Evolutionary conservation across 441 rosid species (phyloP).

Genomic region (Erodium trifolium): DNA sequence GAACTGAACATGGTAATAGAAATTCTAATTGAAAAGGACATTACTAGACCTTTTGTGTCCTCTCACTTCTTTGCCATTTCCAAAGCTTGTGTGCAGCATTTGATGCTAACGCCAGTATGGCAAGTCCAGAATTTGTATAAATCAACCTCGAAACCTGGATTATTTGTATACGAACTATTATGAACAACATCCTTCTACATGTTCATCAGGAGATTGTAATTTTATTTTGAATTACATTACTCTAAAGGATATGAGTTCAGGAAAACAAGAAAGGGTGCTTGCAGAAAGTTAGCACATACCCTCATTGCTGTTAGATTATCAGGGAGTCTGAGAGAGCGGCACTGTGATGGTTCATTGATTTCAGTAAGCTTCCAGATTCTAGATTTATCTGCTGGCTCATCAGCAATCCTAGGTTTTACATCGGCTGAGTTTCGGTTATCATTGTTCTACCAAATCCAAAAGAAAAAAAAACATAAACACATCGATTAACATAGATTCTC

Average conservation of each 20-base stretch:
- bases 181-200: neutral
- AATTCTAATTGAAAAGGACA: neutral
- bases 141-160: constrained; percentile 66
- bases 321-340: constrained; percentile 66
- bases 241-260: neutral
- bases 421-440: constrained; percentile 49
- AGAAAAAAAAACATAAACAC: constrained; percentile 15
- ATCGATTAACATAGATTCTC: neutral
- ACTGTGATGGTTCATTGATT: constrained; percentile 68
- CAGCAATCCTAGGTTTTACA: constrained; percentile 60
- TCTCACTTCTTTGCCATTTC: constrained; percentile 74
- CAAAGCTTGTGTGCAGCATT: constrained; percentile 84
- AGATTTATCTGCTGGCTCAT: constrained; percentile 55
- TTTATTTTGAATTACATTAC: neutral
- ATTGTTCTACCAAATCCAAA: constrained; percentile 36
- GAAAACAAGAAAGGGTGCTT: neutral
- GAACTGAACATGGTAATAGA: no score
- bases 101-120: constrained; percentile 64
- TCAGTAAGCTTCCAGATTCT: constrained; percentile 72
- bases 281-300: constrained; percentile 31
- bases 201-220: neutral
- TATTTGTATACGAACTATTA: neutral
- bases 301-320: constrained; percentile 52
- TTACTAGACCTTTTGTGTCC: constrained; percentile 42
- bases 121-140: constrained; percentile 62